Percentiles rank a stretch among this genome's conserved stretches.
Evolutionary conservation across 208 protist species (phyloP).

Genomic region (Trypanosoma melophagium): DNA sequence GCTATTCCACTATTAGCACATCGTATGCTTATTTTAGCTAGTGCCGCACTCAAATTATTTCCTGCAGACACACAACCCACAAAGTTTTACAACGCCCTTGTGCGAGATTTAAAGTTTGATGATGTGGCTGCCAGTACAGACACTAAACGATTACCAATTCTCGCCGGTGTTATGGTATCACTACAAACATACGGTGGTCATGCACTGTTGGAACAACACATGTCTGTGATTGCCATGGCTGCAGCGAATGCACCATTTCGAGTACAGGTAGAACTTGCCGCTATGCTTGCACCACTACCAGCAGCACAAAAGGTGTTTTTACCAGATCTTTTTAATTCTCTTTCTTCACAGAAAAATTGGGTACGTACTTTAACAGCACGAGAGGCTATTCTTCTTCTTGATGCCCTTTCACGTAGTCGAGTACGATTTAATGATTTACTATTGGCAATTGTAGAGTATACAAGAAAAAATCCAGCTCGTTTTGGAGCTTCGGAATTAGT

Average conservation of each 20-base stretch:
- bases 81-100: constrained; percentile 44
- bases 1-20: constrained; percentile 12
- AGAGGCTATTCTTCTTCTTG: constrained; percentile 51
- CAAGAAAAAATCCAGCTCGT: constrained; percentile 37
- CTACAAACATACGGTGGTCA: constrained; percentile 60
- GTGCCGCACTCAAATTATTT: constrained; percentile 38
- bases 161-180: constrained; percentile 51
- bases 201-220: constrained; percentile 56
- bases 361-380: constrained; percentile 39
- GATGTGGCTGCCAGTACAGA: constrained; percentile 55
- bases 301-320: constrained; percentile 44
- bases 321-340: constrained; percentile 51
- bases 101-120: constrained; percentile 49
- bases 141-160: constrained; percentile 32
- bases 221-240: constrained; percentile 60
- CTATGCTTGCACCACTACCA: constrained; percentile 48
- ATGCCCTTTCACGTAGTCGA: constrained; percentile 48
- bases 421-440: constrained; percentile 42
- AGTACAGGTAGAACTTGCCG: constrained; percentile 59
- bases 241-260: constrained; percentile 53
- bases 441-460: constrained; percentile 56
- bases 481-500: constrained; percentile 55
- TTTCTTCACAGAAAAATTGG: constrained; percentile 51
- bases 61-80: constrained; percentile 33
- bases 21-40: constrained; percentile 41